Evolutionary conservation across 179 eudicot genomes (phyloP).

Genomic region (Carnegiea gigantea): DNA sequence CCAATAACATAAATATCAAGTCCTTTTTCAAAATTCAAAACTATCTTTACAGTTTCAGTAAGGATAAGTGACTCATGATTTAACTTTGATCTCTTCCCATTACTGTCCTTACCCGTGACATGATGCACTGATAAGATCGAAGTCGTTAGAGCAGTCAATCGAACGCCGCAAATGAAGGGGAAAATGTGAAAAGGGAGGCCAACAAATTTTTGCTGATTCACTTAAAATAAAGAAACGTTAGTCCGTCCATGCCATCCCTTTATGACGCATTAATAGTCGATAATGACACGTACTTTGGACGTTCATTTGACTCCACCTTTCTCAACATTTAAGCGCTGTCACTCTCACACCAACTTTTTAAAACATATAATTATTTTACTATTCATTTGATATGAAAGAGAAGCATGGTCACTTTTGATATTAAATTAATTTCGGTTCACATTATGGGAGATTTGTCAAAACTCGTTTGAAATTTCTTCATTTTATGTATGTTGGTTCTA

Average conservation of each 20-base stretch:
- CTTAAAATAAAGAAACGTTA: neutral
- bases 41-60: too few species aligned
- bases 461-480: neutral
- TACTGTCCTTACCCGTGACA: too few species aligned
- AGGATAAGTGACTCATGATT: too few species aligned
- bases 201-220: neutral
- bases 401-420: neutral
- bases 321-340: neutral
- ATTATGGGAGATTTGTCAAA: neutral
- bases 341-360: neutral
- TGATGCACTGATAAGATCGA: too few species aligned
- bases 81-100: too few species aligned
- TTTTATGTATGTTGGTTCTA: too few species aligned
- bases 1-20: too few species aligned
- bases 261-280: neutral
- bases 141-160: neutral
- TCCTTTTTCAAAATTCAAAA: too few species aligned
- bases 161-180: conserved; percentile 3
- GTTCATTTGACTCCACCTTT: neutral
- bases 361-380: neutral
- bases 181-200: neutral
- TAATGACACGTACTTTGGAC: neutral
- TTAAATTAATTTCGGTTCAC: neutral
- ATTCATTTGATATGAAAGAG: neutral
- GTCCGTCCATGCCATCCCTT: neutral